Conservation (phyloP, 805 yeast genomes). For the Monosporozyma aerobia region DNA sequence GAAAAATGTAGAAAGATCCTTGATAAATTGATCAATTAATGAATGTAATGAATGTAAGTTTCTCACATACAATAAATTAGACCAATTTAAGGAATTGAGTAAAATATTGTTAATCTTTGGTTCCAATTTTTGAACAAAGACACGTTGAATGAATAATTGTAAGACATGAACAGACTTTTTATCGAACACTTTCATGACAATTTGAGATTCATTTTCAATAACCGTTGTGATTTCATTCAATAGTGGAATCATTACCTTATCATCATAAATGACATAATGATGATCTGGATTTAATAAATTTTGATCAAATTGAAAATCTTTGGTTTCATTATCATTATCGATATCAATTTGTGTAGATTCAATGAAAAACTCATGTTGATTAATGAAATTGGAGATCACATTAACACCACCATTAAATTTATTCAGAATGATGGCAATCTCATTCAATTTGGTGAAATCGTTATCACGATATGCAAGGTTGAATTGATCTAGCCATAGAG, state of each 20-base stretch:
- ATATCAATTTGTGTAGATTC: slow-evolving; percentile 26
- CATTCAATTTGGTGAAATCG: slow-evolving; percentile 63
- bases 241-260: slow-evolving; percentile 38
- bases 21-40: slow-evolving; percentile 49
- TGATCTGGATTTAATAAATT: slow-evolving; percentile 50
- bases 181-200: slow-evolving; percentile 65
- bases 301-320: slow-evolving; percentile 48
- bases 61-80: slow-evolving; percentile 67
- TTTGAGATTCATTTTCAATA: slow-evolving; percentile 61
- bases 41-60: slow-evolving; percentile 59
- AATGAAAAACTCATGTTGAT: slow-evolving; percentile 63
- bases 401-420: slow-evolving; percentile 80
- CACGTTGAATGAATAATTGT: slow-evolving; percentile 60
- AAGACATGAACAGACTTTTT: slow-evolving; percentile 56
- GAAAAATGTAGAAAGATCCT: slow-evolving; percentile 55
- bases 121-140: slow-evolving; percentile 64
- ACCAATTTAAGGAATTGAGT: slow-evolving; percentile 51
- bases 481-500: slow-evolving; percentile 56
- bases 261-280: slow-evolving; percentile 41
- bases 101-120: slow-evolving; percentile 49
- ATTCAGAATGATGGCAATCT: slow-evolving; percentile 61
- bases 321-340: slow-evolving; percentile 18
- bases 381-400: slow-evolving; percentile 73
- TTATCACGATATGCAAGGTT: slow-evolving; percentile 63
- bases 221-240: slow-evolving; percentile 50